Evolutionary conservation across 2,329 filamentous ascomycete species (phyloP), one percentile per base, ranked within the genome.

Genomic region (Ceratocystis cacaofunesta): DNA sequence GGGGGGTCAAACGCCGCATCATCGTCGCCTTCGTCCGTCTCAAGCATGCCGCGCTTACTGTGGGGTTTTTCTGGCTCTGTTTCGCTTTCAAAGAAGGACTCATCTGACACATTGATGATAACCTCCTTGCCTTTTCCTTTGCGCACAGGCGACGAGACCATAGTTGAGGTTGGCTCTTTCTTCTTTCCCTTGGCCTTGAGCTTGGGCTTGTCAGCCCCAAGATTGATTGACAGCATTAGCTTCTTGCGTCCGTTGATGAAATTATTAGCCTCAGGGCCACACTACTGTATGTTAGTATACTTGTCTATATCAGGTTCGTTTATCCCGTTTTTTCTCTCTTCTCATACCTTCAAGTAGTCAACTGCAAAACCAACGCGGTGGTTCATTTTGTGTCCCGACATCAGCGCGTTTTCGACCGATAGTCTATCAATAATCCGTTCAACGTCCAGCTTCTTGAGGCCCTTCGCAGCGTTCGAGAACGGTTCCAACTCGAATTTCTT

Each of bases 361-460:
- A 85, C 82, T 1, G 89, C 82, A 72, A 95, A 92, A 3, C 83
- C 83, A 60, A 77, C 77, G 55, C 76, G 77, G 68, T 73, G 76
- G 72, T 86, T 88, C 65, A 85, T 77, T 62, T 82, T 77, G 71
- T 90, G 58, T 43, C 86, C 77, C 74, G 96, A 90, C 15, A 73
- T 75, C 30, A 99, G 76, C 5, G 86, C 89, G 57, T 87, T 86
- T 71, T 95, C 88, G 4, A 82, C 82, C 6, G 89, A 77, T 8
- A 99, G 78, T 61, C 83, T 81, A 71, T 90, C 85, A 70, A 96
- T 90, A n/a, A 97, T 79, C 48, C 91, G 86, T 72, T 96, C 88
- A 12, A 91, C 81, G 71, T 95, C 89, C 44, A 86, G 84, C 70
- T 87, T 85, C 66, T 87, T 85, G 70, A 95, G 76, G 17, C 83